Base-by-base conservation (phyloP, 805 yeast species). In the Schwanniomyces polymorphus region DNA sequence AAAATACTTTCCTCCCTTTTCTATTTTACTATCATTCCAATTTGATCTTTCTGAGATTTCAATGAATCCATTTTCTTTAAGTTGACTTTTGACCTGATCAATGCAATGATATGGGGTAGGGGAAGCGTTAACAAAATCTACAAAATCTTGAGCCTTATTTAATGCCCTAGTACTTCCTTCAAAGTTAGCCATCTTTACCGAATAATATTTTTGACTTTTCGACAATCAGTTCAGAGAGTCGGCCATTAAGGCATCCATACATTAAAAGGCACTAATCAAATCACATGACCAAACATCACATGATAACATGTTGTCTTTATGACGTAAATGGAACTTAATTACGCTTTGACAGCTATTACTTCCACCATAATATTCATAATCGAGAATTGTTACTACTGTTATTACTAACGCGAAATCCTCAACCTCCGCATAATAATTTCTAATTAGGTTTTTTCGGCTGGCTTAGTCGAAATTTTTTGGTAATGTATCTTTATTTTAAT, bases 81-180 rank as follows among this genome's bases (percentile, higher is more conserved):
- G 74, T 43, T 73, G 67, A n/a, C 64, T 54, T 57, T 85, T 85
- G 38, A 84, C 82, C 23, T 80, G 78, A 42, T 80, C 78, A 7
- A 91, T 96, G 0, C 91, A 97, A 66, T 94, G 98, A 65, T 91
- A 92, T 0, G 98, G 98, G 0, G 98, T 85, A 14, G 97, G 98
- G 0, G 96, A 86, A 3, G 78, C 74, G 68, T 90, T 90, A 50
- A 94, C 85, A 61, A 86, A 92, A 38, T 80, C 75, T 42, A 91
- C 72, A 59, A 91, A 89, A 41, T 85, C 88, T 53, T 75, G 65
- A 11, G 85, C 84, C 46, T 68, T 63, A 37, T 66, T 55, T 18
- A 71, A 55, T 7, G 60, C 45, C 40, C 47, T 46, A 9, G 35
- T 37, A 23, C 16, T 45, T 3, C 45, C 41, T 23, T 44, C 35